phyloP scores from a whole-genome alignment of 495 filamentous ascomycete genomes.

The Hypoxylon perforatum region DNA sequence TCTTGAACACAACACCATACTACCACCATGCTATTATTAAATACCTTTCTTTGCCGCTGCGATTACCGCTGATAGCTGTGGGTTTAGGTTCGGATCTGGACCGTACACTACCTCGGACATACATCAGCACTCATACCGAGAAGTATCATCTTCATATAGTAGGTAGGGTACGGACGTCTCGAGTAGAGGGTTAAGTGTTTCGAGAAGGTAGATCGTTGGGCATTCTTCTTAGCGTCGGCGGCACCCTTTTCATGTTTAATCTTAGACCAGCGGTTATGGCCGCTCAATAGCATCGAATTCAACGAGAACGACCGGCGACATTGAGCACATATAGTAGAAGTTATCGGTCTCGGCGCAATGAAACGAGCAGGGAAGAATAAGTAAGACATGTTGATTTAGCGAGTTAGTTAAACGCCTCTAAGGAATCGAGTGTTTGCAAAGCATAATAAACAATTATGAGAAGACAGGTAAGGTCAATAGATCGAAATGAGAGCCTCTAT shows the following conservation, averaged over 20 bases:
- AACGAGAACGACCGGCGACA: conserved; percentile 65
- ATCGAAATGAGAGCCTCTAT: no score
- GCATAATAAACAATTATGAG: no score
- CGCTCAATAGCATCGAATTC: conserved; percentile 63
- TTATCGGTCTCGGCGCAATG: conserved; percentile 21
- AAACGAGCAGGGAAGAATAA: conserved; percentile 17
- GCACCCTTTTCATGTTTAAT: conserved; percentile 94
- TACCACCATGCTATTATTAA: conserved; percentile 20
- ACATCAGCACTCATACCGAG: conserved; percentile 17
- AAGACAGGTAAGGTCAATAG: no score
- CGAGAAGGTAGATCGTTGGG: conserved; percentile 55
- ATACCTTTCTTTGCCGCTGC: conserved; percentile 80
- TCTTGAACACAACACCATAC: conserved; percentile 5
- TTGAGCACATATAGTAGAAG: conserved; percentile 51
- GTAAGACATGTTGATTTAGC: conserved; percentile 31
- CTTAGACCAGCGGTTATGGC: conserved; percentile 93
- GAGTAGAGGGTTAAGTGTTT: conserved; percentile 64
- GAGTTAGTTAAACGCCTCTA: background rate
- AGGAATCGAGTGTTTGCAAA: background rate
- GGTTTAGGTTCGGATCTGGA: conserved; percentile 75
- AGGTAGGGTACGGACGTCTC: conserved; percentile 57
- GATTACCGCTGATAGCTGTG: conserved; percentile 77
- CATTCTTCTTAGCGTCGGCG: conserved; percentile 71
- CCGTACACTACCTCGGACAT: conserved; percentile 63
- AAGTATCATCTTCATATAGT: background rate